Conservation (phyloP, 306 rosid genomes). For the Cyclanthera cordifolia region DNA sequence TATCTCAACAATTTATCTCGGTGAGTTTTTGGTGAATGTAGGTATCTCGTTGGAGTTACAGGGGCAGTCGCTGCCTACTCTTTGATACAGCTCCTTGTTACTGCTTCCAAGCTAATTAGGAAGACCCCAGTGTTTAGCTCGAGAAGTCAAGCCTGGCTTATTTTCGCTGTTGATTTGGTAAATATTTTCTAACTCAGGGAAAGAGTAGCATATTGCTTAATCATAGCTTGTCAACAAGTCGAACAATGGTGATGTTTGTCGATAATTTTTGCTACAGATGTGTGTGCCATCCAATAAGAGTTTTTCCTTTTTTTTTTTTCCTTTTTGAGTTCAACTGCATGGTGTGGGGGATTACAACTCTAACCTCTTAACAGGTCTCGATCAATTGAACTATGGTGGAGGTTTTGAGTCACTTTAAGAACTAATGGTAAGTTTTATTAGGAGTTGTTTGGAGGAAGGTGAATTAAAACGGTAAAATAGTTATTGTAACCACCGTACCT, state of each 20-base stretch:
- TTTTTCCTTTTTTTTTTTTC: too few species aligned
- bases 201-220: not conserved
- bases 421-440: too few species aligned
- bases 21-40: slow-evolving; percentile 24
- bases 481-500: not conserved
- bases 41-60: slow-evolving; percentile 66
- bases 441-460: too few species aligned
- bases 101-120: slow-evolving; percentile 41
- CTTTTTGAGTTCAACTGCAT: not conserved
- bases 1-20: too few species aligned
- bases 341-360: not conserved
- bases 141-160: slow-evolving; percentile 69
- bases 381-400: too few species aligned
- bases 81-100: slow-evolving; percentile 56
- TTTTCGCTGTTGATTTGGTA: slow-evolving; percentile 88
- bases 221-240: too few species aligned
- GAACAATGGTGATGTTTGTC: not conserved
- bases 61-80: slow-evolving; percentile 69
- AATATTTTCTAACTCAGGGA: not conserved
- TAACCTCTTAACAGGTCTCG: too few species aligned
- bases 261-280: not conserved
- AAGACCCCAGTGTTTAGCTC: slow-evolving; percentile 51
- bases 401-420: too few species aligned
- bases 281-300: not conserved
- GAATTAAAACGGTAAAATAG: too few species aligned